Percentiles rank a stretch among this genome's conserved stretches.
phyloP scores from a whole-genome alignment of 2,329 filamentous ascomycete species.

The Neonectria magnoliae region DNA sequence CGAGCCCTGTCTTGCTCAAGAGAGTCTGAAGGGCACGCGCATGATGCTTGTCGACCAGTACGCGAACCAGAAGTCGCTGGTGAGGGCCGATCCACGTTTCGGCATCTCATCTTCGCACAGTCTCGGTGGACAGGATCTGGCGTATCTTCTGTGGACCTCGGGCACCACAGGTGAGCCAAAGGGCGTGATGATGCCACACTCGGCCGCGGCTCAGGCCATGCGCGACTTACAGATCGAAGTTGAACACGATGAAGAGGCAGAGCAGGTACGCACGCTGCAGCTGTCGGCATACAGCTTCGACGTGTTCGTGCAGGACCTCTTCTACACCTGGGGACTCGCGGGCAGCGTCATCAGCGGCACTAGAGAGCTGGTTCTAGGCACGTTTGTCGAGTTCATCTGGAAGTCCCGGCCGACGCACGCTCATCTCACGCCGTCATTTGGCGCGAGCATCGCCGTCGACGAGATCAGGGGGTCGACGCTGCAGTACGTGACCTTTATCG shows the following conservation, averaged over 20 bases:
- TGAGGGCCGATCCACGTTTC: constrained; percentile 13
- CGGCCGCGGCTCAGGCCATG: constrained; percentile 37
- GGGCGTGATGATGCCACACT: constrained; percentile 50
- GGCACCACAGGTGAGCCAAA: constrained; percentile 46
- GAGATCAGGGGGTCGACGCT: constrained; percentile 51
- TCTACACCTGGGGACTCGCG: constrained; percentile 69
- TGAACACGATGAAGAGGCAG: constrained; percentile 3
- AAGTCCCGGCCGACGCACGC: constrained; percentile 64
- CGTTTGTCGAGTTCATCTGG: constrained; percentile 63
- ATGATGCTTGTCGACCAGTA: constrained; percentile 44
- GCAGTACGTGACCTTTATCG: constrained; percentile 67
- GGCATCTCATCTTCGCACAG: constrained; percentile 22
- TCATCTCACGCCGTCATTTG: constrained; percentile 70
- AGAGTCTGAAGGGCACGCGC: constrained; percentile 41
- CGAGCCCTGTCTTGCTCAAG: constrained; percentile 33
- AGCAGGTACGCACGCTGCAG: constrained; percentile 44
- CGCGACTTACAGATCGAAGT: neutral
- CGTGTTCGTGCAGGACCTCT: constrained; percentile 69
- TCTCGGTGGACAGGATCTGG: constrained; percentile 25
- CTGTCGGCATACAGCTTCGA: constrained; percentile 52
- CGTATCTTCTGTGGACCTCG: constrained; percentile 52
- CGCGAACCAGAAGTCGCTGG: constrained; percentile 23
- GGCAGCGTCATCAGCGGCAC: constrained; percentile 68
- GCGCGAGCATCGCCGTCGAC: constrained; percentile 61
- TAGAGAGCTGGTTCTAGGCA: constrained; percentile 64